phyloP scores from a whole-genome alignment of 1,139 yeast genomes.

The Candida anutae region DNA sequence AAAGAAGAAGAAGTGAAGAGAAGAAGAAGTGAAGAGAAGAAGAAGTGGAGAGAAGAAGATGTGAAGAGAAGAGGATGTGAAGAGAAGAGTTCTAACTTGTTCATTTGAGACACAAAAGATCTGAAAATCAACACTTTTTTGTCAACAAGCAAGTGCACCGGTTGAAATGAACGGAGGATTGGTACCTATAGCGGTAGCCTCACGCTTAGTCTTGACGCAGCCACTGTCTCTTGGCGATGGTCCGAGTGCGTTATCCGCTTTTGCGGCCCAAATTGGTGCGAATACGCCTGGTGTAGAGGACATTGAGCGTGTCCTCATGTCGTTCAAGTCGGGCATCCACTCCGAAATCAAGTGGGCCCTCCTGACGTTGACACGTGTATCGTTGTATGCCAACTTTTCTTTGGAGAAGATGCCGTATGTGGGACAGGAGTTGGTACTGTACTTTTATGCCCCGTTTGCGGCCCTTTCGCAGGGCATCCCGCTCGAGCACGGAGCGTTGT shows the following conservation, averaged over 20 bases:
- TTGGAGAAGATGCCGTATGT: constrained; percentile 44
- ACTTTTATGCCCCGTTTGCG: constrained; percentile 28
- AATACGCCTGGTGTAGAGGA: constrained; percentile 47
- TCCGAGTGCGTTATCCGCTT: constrained; percentile 5
- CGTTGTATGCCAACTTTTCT: constrained; percentile 28
- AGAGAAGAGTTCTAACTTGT: too few species aligned
- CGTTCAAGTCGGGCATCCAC: constrained; percentile 51
- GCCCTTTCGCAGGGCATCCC: constrained; percentile 19
- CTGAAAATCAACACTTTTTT: too few species aligned
- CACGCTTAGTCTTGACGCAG: background rate
- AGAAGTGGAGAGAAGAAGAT: too few species aligned
- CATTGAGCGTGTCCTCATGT: constrained; percentile 52
- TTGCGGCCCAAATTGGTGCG: constrained; percentile 11
- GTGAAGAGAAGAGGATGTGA: too few species aligned
- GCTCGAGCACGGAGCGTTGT: constrained; percentile 27
- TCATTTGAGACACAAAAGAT: too few species aligned
- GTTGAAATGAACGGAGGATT: constrained; percentile 1
- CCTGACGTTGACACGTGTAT: constrained; percentile 48
- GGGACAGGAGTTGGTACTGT: constrained; percentile 42
- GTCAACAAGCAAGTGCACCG: too few species aligned
- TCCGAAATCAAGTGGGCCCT: constrained; percentile 64
- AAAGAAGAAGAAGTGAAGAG: too few species aligned
- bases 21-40: too few species aligned
- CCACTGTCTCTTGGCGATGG: background rate
- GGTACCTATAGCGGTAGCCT: constrained; percentile 1